Evolutionary conservation across 148 eudicot species (phyloP).

Genomic region (Gaultheria prostrata): DNA sequence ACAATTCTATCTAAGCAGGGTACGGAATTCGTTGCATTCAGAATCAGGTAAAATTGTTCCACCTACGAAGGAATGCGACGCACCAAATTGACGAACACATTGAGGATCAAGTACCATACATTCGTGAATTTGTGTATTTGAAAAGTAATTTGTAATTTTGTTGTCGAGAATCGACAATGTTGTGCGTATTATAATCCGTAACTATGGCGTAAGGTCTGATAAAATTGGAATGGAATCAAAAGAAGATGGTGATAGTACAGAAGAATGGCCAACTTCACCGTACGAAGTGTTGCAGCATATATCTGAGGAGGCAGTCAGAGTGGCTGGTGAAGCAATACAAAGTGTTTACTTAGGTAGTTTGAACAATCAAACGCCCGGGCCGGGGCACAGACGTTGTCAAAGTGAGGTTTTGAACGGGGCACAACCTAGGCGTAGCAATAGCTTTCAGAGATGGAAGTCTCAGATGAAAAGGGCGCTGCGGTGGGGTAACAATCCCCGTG

Average conservation of each 20-base stretch:
- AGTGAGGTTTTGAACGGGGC: slow-evolving; percentile 48
- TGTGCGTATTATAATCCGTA: neutral
- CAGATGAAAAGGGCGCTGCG: slow-evolving; percentile 72
- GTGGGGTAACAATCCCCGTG: slow-evolving; percentile 59
- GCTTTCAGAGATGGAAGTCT: slow-evolving; percentile 64
- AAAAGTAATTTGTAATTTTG: neutral
- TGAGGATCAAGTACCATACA: neutral
- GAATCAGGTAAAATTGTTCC: neutral
- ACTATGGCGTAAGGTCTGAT: slow-evolving; percentile 12
- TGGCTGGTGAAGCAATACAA: slow-evolving; percentile 53
- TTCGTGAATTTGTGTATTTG: neutral
- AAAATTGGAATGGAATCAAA: slow-evolving; percentile 24
- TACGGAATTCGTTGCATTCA: neutral
- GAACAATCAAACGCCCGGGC: slow-evolving; percentile 34
- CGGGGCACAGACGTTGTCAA: slow-evolving; percentile 52
- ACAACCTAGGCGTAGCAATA: slow-evolving; percentile 35
- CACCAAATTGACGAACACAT: neutral
- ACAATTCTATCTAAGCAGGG: neutral
- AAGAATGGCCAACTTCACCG: slow-evolving; percentile 52
- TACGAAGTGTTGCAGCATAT: slow-evolving; percentile 55
- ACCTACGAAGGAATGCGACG: neutral
- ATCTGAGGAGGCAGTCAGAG: slow-evolving; percentile 69
- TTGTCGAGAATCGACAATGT: neutral
- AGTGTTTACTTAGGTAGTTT: slow-evolving; percentile 38
- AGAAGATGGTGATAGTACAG: slow-evolving; percentile 38